Evolutionary conservation across 2,329 filamentous ascomycete genomes (phyloP), one percentile per base, ranked within the genome.

Genomic region (Talaromyces sp.): DNA sequence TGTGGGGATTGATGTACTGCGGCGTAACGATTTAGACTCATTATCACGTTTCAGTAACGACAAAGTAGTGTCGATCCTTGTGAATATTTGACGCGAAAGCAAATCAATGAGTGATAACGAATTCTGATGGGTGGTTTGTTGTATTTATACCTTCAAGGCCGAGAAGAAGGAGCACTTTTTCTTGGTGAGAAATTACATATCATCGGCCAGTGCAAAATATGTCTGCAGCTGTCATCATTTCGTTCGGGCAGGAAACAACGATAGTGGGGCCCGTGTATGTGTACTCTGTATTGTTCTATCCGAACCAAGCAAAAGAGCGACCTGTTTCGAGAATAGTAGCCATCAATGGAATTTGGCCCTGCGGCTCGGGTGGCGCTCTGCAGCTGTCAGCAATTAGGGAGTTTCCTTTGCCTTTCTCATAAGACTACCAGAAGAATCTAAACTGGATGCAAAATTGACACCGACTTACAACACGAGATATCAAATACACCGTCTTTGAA

Each of bases 1-100:
- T 61, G 54, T 31, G 59, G 41, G 31, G 46, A 24, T 4, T 51
- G 38, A 27, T 61, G 56, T 29, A 58, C 55, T 43, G 29, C 35
- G 17, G 59, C 59, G 12, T 61, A 61, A 35, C 50, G 55, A 48
- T 51, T 32, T 41, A 58, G 59, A 9, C 21, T 26, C 48, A 52
- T 52, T 27, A 11, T 29, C 27, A 24, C 19, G 11, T 9, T 11
- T 52, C 27, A 17, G 5, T 17, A 27, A 27, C 26, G 19, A 51
- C 5, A 21, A 51, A 51, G 6, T 12, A 24, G 12, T 8, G 24
- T 12, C 12, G 43, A 46, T 19, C 4, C 9, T 4, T 17, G n/a
- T 2, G 6, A 5, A n/a, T 38, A 38, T 38, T 38, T 38, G 35
- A 9, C 1, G 17, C 9, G 5, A n/a, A 38, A n/a, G n/a, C n/a